phyloP scores from a whole-genome alignment of 2,329 filamentous ascomycete genomes.

The Pseudogymnoascus sp. region DNA sequence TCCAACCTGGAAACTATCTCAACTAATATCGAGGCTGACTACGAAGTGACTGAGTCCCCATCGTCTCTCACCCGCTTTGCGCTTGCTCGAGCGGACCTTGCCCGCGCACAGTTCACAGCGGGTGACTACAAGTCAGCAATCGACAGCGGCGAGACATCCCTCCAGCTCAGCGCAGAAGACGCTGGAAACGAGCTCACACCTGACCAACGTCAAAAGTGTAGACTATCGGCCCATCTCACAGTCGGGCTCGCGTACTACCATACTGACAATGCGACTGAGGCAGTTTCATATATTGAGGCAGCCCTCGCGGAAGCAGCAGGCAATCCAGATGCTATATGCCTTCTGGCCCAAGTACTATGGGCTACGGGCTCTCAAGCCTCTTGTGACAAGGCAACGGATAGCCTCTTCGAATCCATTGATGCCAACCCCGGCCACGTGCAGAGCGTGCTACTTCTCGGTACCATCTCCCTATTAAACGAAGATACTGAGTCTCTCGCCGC shows the following conservation, averaged over 20 bases:
- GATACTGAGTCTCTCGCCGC: slow-evolving; percentile 74
- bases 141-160: slow-evolving; percentile 70
- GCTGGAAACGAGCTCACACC: slow-evolving; percentile 55
- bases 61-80: slow-evolving; percentile 67
- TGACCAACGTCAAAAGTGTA: slow-evolving; percentile 58
- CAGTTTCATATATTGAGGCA: slow-evolving; percentile 70
- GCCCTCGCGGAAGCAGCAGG: slow-evolving; percentile 68
- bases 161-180: slow-evolving; percentile 69
- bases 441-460: slow-evolving; percentile 71
- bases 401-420: slow-evolving; percentile 74
- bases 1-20: slow-evolving; percentile 58
- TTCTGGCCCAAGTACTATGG: slow-evolving; percentile 89
- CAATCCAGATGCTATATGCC: slow-evolving; percentile 75
- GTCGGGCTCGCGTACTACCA: slow-evolving; percentile 78
- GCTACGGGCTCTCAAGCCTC: slow-evolving; percentile 71
- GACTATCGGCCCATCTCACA: slow-evolving; percentile 78
- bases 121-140: slow-evolving; percentile 58
- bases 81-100: slow-evolving; percentile 76
- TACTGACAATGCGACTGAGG: slow-evolving; percentile 52
- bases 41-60: slow-evolving; percentile 72
- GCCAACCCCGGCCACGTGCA: slow-evolving; percentile 65
- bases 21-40: slow-evolving; percentile 64
- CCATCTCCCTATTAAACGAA: slow-evolving; percentile 71
- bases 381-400: slow-evolving; percentile 64
- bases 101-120: slow-evolving; percentile 69